Evolutionary conservation across 2,329 filamentous ascomycete genomes (phyloP).

Genomic region (Neonectria faginata): DNA sequence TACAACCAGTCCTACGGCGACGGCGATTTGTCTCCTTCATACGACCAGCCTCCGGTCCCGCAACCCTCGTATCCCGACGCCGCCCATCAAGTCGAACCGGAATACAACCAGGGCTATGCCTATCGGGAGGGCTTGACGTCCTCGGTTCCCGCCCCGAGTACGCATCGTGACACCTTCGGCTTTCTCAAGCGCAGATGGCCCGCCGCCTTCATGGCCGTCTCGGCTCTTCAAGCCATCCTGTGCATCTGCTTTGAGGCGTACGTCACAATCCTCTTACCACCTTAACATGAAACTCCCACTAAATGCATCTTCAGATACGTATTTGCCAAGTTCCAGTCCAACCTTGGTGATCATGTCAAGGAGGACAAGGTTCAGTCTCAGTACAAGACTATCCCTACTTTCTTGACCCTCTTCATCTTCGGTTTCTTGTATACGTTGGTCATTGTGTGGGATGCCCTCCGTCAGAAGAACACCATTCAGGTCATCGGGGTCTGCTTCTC

Average conservation of each 20-base stretch:
- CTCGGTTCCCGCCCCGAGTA: slow-evolving; percentile 49
- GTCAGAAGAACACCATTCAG: slow-evolving; percentile 98
- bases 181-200: slow-evolving; percentile 89
- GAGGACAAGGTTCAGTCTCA: slow-evolving; percentile 60
- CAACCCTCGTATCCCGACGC: slow-evolving; percentile 48
- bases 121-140: slow-evolving; percentile 53
- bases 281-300: slow-evolving; percentile 19
- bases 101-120: slow-evolving; percentile 52
- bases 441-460: slow-evolving; percentile 91
- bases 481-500: slow-evolving; percentile 94
- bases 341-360: slow-evolving; percentile 58
- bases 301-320: slow-evolving; percentile 73
- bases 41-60: slow-evolving; percentile 37
- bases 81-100: slow-evolving; percentile 46
- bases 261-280: slow-evolving; percentile 51
- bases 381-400: slow-evolving; percentile 86
- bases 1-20: slow-evolving; percentile 51
- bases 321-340: slow-evolving; percentile 85
- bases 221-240: slow-evolving; percentile 80
- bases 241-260: slow-evolving; percentile 90
- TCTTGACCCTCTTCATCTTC: slow-evolving; percentile 96
- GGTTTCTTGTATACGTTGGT: slow-evolving; percentile 93
- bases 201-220: slow-evolving; percentile 82
- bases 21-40: slow-evolving; percentile 35
- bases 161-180: slow-evolving; percentile 65